Evolutionary conservation across 805 yeast species (phyloP).

Genomic region (Lipomyces kockii): DNA sequence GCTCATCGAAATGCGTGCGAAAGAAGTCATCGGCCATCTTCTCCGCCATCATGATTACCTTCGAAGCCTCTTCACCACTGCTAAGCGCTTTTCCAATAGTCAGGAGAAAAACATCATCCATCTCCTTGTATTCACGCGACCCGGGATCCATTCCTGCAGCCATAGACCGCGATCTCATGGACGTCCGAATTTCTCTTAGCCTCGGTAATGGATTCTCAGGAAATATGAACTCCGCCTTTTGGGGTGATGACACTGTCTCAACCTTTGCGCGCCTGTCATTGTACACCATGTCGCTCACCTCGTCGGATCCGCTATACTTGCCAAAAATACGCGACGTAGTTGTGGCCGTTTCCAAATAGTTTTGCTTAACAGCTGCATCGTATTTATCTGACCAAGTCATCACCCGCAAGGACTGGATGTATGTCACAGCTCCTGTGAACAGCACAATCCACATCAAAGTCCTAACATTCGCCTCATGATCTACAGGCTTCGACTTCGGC

Average conservation of each 20-base stretch:
- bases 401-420: conserved; percentile 25
- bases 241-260: neutral
- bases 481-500: conserved; percentile 23
- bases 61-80: neutral
- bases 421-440: conserved; percentile 18
- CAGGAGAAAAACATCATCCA: neutral
- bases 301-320: neutral
- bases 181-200: neutral
- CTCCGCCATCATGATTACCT: neutral
- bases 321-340: neutral
- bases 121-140: neutral
- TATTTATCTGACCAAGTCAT: conserved; percentile 29
- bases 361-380: conserved; percentile 7
- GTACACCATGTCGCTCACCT: conserved; percentile 1
- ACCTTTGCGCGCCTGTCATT: neutral
- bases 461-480: conserved; percentile 29
- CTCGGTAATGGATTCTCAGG: neutral
- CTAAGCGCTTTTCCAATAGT: neutral
- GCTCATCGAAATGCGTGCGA: neutral
- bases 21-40: neutral
- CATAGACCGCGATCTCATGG: neutral
- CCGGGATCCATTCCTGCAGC: neutral
- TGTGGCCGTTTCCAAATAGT: neutral
- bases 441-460: conserved; percentile 30
- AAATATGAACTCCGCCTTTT: neutral